Evolutionary conservation across 805 yeast genomes (phyloP), one percentile per base, ranked within the genome.

Genomic region (Zygosaccharomyces lentus): DNA sequence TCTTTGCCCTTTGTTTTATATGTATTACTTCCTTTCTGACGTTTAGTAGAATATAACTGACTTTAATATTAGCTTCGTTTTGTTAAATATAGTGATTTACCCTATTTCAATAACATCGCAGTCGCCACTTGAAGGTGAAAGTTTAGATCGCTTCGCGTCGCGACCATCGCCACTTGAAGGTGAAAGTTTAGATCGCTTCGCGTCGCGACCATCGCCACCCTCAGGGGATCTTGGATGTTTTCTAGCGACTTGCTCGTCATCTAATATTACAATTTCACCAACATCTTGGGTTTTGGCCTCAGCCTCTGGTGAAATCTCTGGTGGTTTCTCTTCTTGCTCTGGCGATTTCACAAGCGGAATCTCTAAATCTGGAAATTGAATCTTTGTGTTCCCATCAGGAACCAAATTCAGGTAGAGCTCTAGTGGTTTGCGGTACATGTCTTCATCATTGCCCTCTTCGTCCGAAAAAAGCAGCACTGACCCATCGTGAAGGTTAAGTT

Each of bases 401-500:
- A 58, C 59, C 12, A 56, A 50, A 9, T 65, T 67, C 7, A 83
- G 59, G 53, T 78, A 80, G 36, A 88, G 70, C 54, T 87, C 91
- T 31, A 83, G 68, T 35, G 79, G 76, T 53, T 80, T 83, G 36
- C 75, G 65, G 27, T 64, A 46, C 48, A 49, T 51, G 8, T 50
- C 55, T 8, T 47, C 44, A 7, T 56, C 64, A 25, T 52, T 67
- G 51, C 86, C 96, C 34, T 80, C 82, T 44, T 91, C 96, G 65
- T 93, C 99, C 38, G 83, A 79, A 13, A 93, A 73, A 1, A 83
- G 75, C 12, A 93, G 32, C 16, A 82, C 71, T 16, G 80, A 75
- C n/a, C 91, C 93, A 41, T 70, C 66, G 5, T 52, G 55, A 24
- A 89, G 68, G 8, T 84, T 84, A 12, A 83, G 63, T 1, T 76